phyloP scores from a whole-genome alignment of 2,329 filamentous ascomycete species.

The Trichoderma sp. region DNA sequence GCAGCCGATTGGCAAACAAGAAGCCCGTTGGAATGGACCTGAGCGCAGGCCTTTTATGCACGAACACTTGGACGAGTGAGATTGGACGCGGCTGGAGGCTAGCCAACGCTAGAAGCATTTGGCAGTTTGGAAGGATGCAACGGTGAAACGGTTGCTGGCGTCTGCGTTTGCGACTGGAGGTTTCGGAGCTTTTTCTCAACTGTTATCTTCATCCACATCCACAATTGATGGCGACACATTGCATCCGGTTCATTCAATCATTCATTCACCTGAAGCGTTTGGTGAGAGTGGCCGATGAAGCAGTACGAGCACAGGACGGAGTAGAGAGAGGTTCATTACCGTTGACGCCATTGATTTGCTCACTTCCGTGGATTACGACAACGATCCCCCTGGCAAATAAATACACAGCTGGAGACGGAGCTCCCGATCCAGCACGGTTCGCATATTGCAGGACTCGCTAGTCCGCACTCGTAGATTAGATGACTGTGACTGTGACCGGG shows the following conservation, averaged over 20 bases:
- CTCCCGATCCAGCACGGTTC: neutral
- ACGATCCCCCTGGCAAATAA: neutral
- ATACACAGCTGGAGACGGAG: neutral
- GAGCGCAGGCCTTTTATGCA: neutral
- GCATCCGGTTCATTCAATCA: neutral
- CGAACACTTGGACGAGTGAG: conserved; percentile 9
- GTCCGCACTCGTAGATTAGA: neutral
- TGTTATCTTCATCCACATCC: neutral
- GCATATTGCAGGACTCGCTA: conserved; percentile 8
- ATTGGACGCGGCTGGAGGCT: neutral
- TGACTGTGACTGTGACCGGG: neutral
- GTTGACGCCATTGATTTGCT: neutral
- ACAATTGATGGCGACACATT: neutral
- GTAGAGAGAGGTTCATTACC: neutral
- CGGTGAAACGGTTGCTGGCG: neutral
- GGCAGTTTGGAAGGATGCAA: neutral
- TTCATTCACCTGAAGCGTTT: neutral
- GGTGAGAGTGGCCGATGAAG: neutral
- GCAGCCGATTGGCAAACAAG: neutral
- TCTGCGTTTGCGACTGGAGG: neutral
- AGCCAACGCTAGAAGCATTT: neutral
- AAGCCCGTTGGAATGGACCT: neutral
- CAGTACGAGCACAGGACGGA: too few relatives aligned
- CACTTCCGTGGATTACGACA: neutral
- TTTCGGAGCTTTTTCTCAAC: neutral